Conservation (phyloP, 805 yeast species). For the Pichia rugopelliculosa region DNA sequence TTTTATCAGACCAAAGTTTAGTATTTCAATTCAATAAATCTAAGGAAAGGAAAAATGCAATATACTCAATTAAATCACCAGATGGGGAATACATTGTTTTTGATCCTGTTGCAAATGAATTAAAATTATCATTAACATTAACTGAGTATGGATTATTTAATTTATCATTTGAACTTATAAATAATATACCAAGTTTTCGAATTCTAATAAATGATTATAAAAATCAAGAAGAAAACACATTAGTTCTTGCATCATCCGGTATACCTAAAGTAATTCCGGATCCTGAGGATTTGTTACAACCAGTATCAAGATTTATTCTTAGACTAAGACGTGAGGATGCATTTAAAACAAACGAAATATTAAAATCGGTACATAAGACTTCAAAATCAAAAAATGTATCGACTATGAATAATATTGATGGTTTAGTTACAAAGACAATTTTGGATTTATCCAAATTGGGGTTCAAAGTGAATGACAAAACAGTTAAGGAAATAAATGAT, state of each 20-base stretch:
- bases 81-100: conserved; percentile 20
- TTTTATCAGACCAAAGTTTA: conserved; percentile 15
- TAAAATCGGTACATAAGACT: conserved; percentile 6
- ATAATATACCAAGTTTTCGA: background rate
- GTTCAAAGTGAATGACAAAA: conserved; percentile 16
- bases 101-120: conserved; percentile 13
- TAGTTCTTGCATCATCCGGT: conserved; percentile 2
- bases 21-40: conserved; percentile 10
- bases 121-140: conserved; percentile 21
- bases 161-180: conserved; percentile 10
- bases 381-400: conserved; percentile 9
- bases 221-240: conserved; percentile 11
- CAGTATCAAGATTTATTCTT: conserved; percentile 18
- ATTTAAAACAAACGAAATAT: conserved; percentile 12
- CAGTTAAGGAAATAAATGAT: conserved; percentile 15
- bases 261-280: conserved; percentile 22
- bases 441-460: conserved; percentile 20
- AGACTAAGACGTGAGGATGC: conserved; percentile 24
- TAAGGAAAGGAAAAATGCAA: background rate
- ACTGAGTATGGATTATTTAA: conserved; percentile 25
- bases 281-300: conserved; percentile 22
- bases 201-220: conserved; percentile 16
- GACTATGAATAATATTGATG: conserved; percentile 11
- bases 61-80: conserved; percentile 19
- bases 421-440: conserved; percentile 14